phyloP scores from a whole-genome alignment of 352 stramenopile species.

The Phytopythium boreale region DNA sequence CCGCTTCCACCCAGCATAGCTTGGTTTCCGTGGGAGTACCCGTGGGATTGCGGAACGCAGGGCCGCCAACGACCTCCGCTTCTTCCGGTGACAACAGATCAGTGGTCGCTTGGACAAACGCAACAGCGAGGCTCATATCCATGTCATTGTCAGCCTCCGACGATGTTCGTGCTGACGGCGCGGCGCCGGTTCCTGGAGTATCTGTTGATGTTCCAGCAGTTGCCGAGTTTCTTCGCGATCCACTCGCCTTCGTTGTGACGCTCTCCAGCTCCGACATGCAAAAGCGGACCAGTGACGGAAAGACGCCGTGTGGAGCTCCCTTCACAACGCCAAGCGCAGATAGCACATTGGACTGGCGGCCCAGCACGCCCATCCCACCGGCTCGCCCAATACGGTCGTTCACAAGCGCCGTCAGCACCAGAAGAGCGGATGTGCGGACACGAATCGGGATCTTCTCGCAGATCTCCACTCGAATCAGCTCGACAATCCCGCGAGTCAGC shows the following conservation, averaged over 20 bases:
- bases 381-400: slow-evolving; percentile 67
- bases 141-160: slow-evolving; percentile 69
- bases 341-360: slow-evolving; percentile 79
- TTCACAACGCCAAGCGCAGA: slow-evolving; percentile 75
- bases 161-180: slow-evolving; percentile 5
- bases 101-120: slow-evolving; percentile 86
- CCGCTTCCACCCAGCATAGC: slow-evolving; percentile 76
- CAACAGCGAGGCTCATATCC: slow-evolving; percentile 86
- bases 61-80: slow-evolving; percentile 47
- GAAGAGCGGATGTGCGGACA: slow-evolving; percentile 56
- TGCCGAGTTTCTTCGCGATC: slow-evolving; percentile 4
- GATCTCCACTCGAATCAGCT: slow-evolving; percentile 74
- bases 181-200: background rate
- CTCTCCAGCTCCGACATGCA: slow-evolving; percentile 69
- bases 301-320: slow-evolving; percentile 72
- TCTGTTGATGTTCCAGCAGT: slow-evolving; percentile 10
- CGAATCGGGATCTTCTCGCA: slow-evolving; percentile 52
- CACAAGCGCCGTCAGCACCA: slow-evolving; percentile 78
- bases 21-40: slow-evolving; percentile 42
- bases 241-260: slow-evolving; percentile 12
- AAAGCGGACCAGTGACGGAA: slow-evolving; percentile 79
- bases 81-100: slow-evolving; percentile 67
- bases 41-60: slow-evolving; percentile 48
- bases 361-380: slow-evolving; percentile 63
- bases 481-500: slow-evolving; percentile 64